phyloP scores from a whole-genome alignment of 2,329 filamentous ascomycete genomes.

The Colletotrichum musae region DNA sequence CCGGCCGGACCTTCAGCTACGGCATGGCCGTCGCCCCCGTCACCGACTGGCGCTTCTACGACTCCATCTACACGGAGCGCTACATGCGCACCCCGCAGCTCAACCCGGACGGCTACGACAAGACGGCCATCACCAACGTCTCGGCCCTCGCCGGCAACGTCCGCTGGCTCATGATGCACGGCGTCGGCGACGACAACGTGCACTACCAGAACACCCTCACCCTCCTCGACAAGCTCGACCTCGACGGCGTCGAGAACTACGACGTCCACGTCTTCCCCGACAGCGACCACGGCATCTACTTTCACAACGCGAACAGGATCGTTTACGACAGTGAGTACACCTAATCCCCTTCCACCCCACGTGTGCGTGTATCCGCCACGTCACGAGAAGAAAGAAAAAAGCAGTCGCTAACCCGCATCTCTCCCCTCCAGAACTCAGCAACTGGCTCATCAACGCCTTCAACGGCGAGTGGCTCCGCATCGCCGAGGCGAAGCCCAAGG shows the following conservation, averaged over 20 bases:
- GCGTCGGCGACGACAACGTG: conserved; percentile 96
- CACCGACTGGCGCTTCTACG: conserved; percentile 98
- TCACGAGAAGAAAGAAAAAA: no score
- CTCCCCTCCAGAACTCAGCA: conserved; percentile 74
- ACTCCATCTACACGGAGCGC: conserved; percentile 93
- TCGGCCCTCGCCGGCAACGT: conserved; percentile 81
- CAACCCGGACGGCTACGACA: conserved; percentile 83
- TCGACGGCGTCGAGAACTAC: conserved; percentile 89
- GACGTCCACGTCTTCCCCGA: conserved; percentile 98
- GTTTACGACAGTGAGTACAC: conserved; percentile 89
- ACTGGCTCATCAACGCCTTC: conserved; percentile 97
- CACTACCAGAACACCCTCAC: conserved; percentile 95
- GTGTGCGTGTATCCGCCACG: no score
- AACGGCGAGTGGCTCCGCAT: conserved; percentile 92
- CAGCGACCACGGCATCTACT: conserved; percentile 94
- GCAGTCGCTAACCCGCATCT: not conserved
- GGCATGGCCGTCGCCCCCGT: conserved; percentile 98
- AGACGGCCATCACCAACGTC: conserved; percentile 81
- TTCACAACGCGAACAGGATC: conserved; percentile 91
- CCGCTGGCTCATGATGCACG: conserved; percentile 95
- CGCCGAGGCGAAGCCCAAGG: conserved; percentile 62
- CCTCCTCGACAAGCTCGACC: conserved; percentile 87
- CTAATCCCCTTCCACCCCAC: conserved; percentile 7
- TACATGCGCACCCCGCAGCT: conserved; percentile 97
- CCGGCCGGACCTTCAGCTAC: conserved; percentile 90